Percentiles rank a stretch among this genome's conserved stretches.
phyloP scores from a whole-genome alignment of 148 eudicot species.

The Hydrangea macrophylla region DNA sequence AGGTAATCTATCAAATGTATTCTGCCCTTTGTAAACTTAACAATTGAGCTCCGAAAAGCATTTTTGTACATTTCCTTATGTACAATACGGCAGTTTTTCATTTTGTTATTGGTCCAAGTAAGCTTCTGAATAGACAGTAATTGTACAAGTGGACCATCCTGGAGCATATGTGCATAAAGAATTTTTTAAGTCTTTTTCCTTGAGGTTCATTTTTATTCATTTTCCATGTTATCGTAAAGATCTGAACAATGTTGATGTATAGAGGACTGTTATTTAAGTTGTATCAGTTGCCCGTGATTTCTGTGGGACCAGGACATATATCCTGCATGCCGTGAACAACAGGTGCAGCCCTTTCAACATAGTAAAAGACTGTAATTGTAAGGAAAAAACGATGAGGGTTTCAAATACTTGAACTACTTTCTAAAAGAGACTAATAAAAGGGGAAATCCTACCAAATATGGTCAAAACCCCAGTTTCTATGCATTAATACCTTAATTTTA shows the following conservation, averaged over 20 bases:
- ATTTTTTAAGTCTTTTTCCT: too few relatives aligned
- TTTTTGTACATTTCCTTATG: too few relatives aligned
- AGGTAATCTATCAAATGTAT: slow-evolving; percentile 41
- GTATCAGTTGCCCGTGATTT: background rate
- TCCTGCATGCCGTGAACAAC: background rate
- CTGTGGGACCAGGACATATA: background rate
- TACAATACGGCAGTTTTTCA: too few relatives aligned
- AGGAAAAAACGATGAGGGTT: background rate
- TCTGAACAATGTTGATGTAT: background rate
- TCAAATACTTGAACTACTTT: background rate
- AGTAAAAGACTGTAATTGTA: background rate
- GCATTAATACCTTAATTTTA: too few relatives aligned
- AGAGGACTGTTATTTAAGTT: background rate
- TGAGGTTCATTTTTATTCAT: background rate
- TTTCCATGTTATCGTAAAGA: background rate
- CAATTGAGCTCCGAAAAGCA: too few relatives aligned
- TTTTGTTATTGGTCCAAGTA: too few relatives aligned
- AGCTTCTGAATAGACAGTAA: too few relatives aligned
- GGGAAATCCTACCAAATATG: too few relatives aligned
- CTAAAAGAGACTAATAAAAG: too few relatives aligned
- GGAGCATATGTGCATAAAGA: too few relatives aligned
- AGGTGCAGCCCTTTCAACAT: background rate
- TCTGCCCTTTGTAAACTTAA: background rate
- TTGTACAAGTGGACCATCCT: too few relatives aligned
- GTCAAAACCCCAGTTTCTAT: too few relatives aligned